phyloP scores from a whole-genome alignment of 306 rosid species.

The Begonia peltatifolia region DNA sequence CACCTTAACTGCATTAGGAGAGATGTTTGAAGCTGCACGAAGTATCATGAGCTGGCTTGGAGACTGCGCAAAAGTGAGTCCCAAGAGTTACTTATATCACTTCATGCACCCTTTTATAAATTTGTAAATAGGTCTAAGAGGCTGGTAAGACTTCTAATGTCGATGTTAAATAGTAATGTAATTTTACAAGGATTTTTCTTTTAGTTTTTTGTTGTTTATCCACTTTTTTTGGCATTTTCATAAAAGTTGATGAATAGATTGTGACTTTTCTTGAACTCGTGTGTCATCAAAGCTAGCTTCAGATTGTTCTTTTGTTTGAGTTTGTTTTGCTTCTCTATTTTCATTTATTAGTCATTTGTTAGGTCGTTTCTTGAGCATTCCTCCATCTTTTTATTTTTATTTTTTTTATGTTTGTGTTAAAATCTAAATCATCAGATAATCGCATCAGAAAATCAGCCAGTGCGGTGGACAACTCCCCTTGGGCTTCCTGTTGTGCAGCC shows the following conservation, averaged over 20 bases:
- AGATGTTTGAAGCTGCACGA: conserved; percentile 95
- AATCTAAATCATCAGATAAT: conserved; percentile 33
- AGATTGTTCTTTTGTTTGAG: too few relatives aligned
- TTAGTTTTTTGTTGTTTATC: conserved; percentile 8
- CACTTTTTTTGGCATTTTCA: conserved; percentile 3
- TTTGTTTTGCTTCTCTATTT: too few relatives aligned
- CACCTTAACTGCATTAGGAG: conserved; percentile 78
- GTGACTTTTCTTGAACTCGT: too few relatives aligned
- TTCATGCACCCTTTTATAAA: neutral
- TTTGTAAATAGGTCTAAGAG: neutral
- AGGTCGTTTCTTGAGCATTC: too few relatives aligned
- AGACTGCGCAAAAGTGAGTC: conserved; percentile 84
- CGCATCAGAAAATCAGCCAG: conserved; percentile 81
- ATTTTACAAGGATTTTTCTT: neutral
- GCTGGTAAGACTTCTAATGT: neutral
- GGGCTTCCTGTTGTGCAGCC: conserved; percentile 99
- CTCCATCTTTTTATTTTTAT: too few relatives aligned
- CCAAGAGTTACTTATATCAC: conserved; percentile 1
- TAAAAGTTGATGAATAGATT: too few relatives aligned
- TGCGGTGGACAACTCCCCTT: conserved; percentile 89
- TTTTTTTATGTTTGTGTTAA: too few relatives aligned
- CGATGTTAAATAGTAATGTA: neutral
- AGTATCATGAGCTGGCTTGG: conserved; percentile 90
- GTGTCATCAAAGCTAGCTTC: too few relatives aligned
- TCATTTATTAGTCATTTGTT: too few relatives aligned